Conservation (phyloP, 2,329 filamentous ascomycete genomes). For the Lachnellula arida region DNA sequence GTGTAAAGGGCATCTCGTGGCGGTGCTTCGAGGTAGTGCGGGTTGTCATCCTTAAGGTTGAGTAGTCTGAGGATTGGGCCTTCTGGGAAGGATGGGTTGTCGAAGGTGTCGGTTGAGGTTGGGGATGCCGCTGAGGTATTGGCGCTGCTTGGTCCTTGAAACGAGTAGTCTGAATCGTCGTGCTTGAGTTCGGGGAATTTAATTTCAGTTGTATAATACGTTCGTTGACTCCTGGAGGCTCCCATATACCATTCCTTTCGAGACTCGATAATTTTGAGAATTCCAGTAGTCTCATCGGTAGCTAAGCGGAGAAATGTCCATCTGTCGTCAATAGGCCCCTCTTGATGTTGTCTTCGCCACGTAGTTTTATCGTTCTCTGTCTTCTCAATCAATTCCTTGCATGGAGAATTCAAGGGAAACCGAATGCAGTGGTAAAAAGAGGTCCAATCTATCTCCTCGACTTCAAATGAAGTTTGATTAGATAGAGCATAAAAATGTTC, state of each 20-base stretch:
- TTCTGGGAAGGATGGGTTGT: slow-evolving; percentile 16
- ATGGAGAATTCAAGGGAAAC: slow-evolving; percentile 50
- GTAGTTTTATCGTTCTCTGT: slow-evolving; percentile 42
- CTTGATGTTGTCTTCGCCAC: slow-evolving; percentile 62
- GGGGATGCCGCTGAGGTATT: background rate
- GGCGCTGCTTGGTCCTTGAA: slow-evolving; percentile 5
- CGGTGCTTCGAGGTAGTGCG: slow-evolving; percentile 35
- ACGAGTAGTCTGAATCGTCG: slow-evolving; percentile 1
- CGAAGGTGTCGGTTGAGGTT: slow-evolving; percentile 6
- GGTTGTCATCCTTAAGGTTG: slow-evolving; percentile 28
- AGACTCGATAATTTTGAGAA: slow-evolving; percentile 59
- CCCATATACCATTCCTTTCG: slow-evolving; percentile 62
- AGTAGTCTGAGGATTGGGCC: slow-evolving; percentile 24
- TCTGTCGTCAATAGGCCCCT: slow-evolving; percentile 69
- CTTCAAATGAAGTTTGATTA: slow-evolving; percentile 57
- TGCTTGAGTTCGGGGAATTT: slow-evolving; percentile 33
- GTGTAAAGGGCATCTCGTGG: slow-evolving; percentile 39
- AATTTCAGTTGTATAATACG: slow-evolving; percentile 59
- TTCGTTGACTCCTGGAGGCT: slow-evolving; percentile 55
- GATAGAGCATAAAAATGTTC: slow-evolving; percentile 66
- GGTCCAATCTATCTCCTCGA: slow-evolving; percentile 60
- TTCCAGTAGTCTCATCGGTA: slow-evolving; percentile 53
- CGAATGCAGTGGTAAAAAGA: slow-evolving; percentile 66
- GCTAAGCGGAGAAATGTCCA: slow-evolving; percentile 65
- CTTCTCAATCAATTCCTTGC: slow-evolving; percentile 36